phyloP scores from a whole-genome alignment of 1,284 basidiomycete species.

The Leccinum pachyderme region DNA sequence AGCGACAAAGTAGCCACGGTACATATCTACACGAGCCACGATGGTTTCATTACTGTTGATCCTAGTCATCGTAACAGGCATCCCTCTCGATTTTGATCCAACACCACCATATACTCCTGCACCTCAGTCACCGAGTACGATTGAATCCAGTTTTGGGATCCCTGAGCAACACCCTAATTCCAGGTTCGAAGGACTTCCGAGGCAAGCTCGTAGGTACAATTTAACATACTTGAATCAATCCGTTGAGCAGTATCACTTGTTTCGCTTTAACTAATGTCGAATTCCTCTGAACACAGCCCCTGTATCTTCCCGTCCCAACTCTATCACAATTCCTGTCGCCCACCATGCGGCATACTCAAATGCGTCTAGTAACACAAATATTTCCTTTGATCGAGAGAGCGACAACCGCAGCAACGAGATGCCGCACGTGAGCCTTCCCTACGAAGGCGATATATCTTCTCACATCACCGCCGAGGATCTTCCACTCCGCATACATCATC shows the following conservation, averaged over 20 bases:
- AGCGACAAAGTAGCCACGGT: constrained; percentile 3
- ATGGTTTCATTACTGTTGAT: neutral
- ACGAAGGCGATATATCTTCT: neutral
- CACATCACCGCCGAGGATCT: constrained; percentile 23
- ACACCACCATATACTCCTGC: constrained; percentile 34
- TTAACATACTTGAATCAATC: constrained; percentile 8
- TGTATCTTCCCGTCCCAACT: neutral
- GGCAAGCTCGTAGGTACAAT: constrained; percentile 35
- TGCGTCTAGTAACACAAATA: constrained; percentile 15
- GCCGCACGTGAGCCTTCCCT: neutral
- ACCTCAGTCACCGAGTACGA: neutral
- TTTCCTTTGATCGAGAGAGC: constrained; percentile 5
- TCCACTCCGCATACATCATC: neutral
- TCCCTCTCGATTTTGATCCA: constrained; percentile 17
- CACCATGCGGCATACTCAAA: neutral
- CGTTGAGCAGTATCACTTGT: neutral
- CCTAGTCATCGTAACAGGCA: constrained; percentile 2
- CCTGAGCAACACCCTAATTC: constrained; percentile 31
- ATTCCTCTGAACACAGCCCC: neutral
- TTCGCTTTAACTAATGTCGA: neutral
- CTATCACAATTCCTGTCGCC: neutral
- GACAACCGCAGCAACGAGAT: neutral
- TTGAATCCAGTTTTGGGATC: neutral
- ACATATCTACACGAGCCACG: neutral
- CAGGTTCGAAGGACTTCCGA: constrained; percentile 40